Percentiles rank a stretch among this genome's conserved stretches.
Conservation (phyloP, 345 rosid species). For the Limnanthes douglasii region DNA sequence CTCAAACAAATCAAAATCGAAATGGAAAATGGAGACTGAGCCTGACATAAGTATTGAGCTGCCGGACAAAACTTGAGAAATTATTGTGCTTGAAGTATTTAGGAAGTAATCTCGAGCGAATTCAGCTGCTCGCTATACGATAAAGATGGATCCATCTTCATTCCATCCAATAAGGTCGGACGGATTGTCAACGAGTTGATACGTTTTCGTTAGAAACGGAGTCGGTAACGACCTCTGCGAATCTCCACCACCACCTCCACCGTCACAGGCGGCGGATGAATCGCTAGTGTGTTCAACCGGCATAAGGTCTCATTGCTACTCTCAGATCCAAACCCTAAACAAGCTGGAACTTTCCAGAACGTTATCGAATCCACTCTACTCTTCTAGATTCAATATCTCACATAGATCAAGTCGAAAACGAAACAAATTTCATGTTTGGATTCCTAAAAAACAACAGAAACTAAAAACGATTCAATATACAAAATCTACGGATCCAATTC, state of each 20-base stretch:
- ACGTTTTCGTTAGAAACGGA: constrained; percentile 81
- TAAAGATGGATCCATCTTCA: constrained; percentile 73
- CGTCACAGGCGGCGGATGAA: constrained; percentile 28
- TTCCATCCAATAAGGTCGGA: constrained; percentile 81
- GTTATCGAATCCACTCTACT: too few relatives aligned
- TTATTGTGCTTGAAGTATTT: constrained; percentile 60
- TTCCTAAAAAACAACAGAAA: too few relatives aligned
- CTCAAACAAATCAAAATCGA: not conserved
- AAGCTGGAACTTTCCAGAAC: too few relatives aligned
- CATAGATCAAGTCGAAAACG: too few relatives aligned
- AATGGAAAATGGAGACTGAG: not conserved
- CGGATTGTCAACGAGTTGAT: constrained; percentile 75
- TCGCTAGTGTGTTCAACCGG: constrained; percentile 62
- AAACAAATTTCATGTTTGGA: too few relatives aligned
- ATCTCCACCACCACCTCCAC: constrained; percentile 26
- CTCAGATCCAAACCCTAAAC: constrained; percentile 18
- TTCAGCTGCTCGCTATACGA: constrained; percentile 91
- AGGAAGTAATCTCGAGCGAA: constrained; percentile 79
- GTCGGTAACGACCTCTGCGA: constrained; percentile 80
- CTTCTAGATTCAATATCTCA: too few relatives aligned
- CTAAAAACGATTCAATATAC: too few relatives aligned
- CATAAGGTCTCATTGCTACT: constrained; percentile 15
- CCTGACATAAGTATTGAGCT: constrained; percentile 58
- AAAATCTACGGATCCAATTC: too few relatives aligned
- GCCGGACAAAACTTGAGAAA: constrained; percentile 66